Evolutionary conservation across 805 yeast species (phyloP).

Genomic region (Saccharomycopsis guyanensis): DNA sequence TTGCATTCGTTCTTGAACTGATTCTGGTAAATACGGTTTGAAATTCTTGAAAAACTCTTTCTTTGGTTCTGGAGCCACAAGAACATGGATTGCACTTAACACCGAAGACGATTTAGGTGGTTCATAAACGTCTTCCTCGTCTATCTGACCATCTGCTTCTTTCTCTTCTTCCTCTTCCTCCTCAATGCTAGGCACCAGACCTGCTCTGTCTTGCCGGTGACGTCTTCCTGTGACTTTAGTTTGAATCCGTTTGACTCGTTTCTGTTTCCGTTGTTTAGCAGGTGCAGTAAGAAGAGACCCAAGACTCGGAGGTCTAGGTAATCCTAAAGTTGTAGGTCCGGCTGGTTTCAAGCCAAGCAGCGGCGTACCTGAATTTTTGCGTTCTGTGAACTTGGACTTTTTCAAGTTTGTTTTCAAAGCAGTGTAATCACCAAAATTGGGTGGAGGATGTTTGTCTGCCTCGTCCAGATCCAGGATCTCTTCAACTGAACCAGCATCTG

Average conservation of each 20-base stretch:
- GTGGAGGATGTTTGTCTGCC: conserved; percentile 8
- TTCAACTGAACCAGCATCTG: background rate
- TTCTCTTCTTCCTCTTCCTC: conserved; percentile 8
- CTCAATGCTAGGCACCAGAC: too few relatives aligned
- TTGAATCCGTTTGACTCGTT: background rate
- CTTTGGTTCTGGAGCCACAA: conserved; percentile 50
- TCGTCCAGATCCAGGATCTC: background rate
- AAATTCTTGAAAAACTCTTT: conserved; percentile 33
- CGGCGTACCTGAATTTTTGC: background rate
- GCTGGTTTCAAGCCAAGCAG: background rate
- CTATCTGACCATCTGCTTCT: background rate
- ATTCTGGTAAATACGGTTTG: conserved; percentile 3
- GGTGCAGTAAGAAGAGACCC: background rate
- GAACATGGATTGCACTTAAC: conserved; percentile 43
- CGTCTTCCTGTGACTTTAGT: background rate
- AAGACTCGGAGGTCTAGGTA: background rate
- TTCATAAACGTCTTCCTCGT: conserved; percentile 18
- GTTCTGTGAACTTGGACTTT: background rate
- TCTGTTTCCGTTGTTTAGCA: conserved; percentile 4
- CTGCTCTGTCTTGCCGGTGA: too few relatives aligned
- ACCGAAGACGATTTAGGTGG: conserved; percentile 46
- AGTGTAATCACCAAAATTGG: background rate
- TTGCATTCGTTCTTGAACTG: background rate
- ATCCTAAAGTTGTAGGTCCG: background rate
- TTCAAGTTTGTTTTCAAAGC: background rate